Evolutionary conservation across 2,329 filamentous ascomycete genomes (phyloP).

Genomic region (Sphaerostilbella broomeana): DNA sequence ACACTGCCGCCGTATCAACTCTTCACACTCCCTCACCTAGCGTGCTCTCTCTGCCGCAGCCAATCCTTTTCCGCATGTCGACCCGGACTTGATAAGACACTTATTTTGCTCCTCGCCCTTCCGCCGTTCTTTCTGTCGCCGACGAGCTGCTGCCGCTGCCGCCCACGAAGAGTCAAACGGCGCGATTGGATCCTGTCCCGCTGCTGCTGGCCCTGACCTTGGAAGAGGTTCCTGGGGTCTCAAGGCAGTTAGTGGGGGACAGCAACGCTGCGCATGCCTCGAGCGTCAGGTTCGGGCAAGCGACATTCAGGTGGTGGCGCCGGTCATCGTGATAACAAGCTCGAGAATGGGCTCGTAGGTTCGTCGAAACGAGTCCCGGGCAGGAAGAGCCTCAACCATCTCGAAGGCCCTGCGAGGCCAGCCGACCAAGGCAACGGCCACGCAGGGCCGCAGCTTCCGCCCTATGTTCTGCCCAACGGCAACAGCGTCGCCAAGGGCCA

Average conservation of each 20-base stretch:
- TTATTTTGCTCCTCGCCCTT: neutral
- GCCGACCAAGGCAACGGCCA: conserved; percentile 26
- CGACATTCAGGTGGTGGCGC: conserved; percentile 55
- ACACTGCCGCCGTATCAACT: neutral
- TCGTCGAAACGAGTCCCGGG: conserved; percentile 33
- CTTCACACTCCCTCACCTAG: neutral
- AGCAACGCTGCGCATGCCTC: conserved; percentile 50
- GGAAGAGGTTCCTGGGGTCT: conserved; percentile 28
- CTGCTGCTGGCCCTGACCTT: conserved; percentile 32
- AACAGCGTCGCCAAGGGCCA: conserved; percentile 28
- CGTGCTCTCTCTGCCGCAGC: neutral
- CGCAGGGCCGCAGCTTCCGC: conserved; percentile 24
- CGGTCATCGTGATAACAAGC: conserved; percentile 65
- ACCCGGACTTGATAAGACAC: neutral
- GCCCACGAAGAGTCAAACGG: conserved; percentile 11
- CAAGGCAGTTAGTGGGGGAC: conserved; percentile 28
- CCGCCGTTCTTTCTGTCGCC: conserved; percentile 13
- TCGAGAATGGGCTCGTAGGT: conserved; percentile 83
- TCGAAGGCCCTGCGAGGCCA: conserved; percentile 34
- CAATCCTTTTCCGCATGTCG: conserved; percentile 1
- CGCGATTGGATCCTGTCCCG: conserved; percentile 15
- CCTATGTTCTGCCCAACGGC: conserved; percentile 28
- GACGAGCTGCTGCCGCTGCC: conserved; percentile 13
- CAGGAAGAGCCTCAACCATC: conserved; percentile 41
- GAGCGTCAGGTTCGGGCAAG: conserved; percentile 51